phyloP scores from a whole-genome alignment of 176 grass and related monocot species.

The Puya raimondii region DNA sequence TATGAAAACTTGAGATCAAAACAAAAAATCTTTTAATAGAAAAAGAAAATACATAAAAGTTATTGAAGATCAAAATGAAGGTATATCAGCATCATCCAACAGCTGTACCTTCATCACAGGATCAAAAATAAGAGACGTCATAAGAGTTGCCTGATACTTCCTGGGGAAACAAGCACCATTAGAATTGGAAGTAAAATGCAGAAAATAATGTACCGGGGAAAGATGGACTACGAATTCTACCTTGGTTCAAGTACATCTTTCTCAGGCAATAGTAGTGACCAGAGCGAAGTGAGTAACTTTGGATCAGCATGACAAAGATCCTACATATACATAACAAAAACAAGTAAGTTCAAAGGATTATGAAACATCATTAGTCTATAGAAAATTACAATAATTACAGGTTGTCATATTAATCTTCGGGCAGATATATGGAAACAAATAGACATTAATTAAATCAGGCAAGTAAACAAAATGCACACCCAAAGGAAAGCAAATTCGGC shows the following conservation, averaged over 20 bases:
- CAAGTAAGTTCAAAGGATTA: not conserved
- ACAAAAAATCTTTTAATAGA: not conserved
- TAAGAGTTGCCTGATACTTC: slow-evolving; percentile 84
- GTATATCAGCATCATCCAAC: not conserved
- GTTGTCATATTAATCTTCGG: not conserved
- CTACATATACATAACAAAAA: slow-evolving; percentile 27
- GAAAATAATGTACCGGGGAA: not conserved
- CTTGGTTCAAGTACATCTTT: slow-evolving; percentile 77
- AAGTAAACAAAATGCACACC: not conserved
- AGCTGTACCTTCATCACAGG: slow-evolving; percentile 65
- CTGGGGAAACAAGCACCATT: slow-evolving; percentile 40
- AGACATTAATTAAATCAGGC: not conserved
- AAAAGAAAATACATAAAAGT: not conserved
- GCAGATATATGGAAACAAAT: too few species aligned
- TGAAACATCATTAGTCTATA: not conserved
- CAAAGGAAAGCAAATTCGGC: not conserved
- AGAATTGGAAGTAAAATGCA: slow-evolving; percentile 22
- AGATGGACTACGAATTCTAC: slow-evolving; percentile 25
- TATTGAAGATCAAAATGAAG: not conserved
- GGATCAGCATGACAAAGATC: slow-evolving; percentile 82
- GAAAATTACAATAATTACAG: not conserved
- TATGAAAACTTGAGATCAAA: not conserved
- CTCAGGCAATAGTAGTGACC: slow-evolving; percentile 84
- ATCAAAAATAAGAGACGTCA: slow-evolving; percentile 95
- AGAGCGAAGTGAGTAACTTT: slow-evolving; percentile 79